Conservation (phyloP, 192 early-diverging fungal genomes). For the Coemansia sp. region DNA sequence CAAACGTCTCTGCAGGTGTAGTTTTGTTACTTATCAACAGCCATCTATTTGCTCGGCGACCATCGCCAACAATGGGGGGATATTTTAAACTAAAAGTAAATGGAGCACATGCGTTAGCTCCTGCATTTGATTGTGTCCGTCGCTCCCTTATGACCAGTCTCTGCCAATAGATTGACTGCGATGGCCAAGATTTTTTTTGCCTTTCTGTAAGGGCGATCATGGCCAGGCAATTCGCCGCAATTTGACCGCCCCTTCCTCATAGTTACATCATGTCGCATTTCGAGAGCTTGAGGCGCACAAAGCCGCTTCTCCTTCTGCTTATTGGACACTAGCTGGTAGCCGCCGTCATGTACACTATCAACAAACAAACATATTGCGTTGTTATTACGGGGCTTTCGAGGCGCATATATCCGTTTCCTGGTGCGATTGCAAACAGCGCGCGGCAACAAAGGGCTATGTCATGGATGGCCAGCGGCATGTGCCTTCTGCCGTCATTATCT, state of each 20-base stretch:
- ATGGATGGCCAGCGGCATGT: background rate
- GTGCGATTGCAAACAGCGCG: background rate
- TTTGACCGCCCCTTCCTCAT: background rate
- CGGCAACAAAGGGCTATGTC: background rate
- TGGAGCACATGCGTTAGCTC: conserved; percentile 1
- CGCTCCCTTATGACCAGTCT: background rate
- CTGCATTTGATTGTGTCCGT: background rate
- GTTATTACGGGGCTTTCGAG: background rate
- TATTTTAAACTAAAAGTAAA: background rate
- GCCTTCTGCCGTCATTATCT: background rate
- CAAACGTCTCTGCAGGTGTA: background rate
- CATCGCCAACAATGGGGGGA: background rate
- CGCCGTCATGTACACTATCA: background rate
- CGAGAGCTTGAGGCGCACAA: background rate
- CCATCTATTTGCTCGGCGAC: conserved; percentile 1
- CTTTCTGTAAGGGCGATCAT: background rate
- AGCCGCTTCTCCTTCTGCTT: background rate
- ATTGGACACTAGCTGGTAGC: background rate
- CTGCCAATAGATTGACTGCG: conserved; percentile 6
- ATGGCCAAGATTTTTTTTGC: background rate
- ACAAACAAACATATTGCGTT: background rate
- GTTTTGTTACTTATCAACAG: background rate
- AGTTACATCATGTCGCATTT: background rate
- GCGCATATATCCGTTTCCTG: background rate
- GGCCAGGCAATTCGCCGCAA: background rate